phyloP scores from a whole-genome alignment of 441 rosid genomes.

The Croton setiger region DNA sequence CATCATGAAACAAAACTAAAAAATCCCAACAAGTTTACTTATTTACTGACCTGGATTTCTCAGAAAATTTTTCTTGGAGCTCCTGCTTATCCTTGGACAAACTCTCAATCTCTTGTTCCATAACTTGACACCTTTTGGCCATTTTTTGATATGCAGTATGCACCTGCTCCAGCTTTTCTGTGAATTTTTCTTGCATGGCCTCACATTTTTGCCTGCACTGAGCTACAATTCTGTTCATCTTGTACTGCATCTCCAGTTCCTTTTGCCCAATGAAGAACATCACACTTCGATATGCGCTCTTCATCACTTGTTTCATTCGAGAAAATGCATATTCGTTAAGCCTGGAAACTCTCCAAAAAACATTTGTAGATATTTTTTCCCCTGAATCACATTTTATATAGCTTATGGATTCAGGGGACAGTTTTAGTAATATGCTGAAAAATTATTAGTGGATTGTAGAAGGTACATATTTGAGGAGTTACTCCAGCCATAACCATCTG shows the following conservation, averaged over 20 bases:
- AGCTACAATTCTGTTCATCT: conserved; percentile 74
- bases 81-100: conserved; percentile 88
- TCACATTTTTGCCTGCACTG: conserved; percentile 91
- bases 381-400: background rate
- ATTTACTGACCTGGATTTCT: conserved; percentile 70
- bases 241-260: conserved; percentile 93
- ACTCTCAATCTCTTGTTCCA: conserved; percentile 86
- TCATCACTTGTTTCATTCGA: conserved; percentile 68
- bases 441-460: conserved; percentile 12
- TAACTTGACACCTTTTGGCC: conserved; percentile 80
- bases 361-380: background rate
- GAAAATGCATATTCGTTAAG: conserved; percentile 30
- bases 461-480: conserved; percentile 92
- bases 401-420: background rate
- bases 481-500: conserved; percentile 97
- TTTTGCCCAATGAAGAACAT: conserved; percentile 86
- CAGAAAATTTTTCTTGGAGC: conserved; percentile 90
- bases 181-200: conserved; percentile 80
- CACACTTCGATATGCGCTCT: conserved; percentile 85
- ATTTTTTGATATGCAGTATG: conserved; percentile 87
- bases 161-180: conserved; percentile 86
- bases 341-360: conserved; percentile 11
- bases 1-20: background rate
- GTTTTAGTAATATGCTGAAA: background rate
- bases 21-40: background rate